Evolutionary conservation across 116 monocot species (phyloP).

Genomic region (Papilionanthe hybrid): DNA sequence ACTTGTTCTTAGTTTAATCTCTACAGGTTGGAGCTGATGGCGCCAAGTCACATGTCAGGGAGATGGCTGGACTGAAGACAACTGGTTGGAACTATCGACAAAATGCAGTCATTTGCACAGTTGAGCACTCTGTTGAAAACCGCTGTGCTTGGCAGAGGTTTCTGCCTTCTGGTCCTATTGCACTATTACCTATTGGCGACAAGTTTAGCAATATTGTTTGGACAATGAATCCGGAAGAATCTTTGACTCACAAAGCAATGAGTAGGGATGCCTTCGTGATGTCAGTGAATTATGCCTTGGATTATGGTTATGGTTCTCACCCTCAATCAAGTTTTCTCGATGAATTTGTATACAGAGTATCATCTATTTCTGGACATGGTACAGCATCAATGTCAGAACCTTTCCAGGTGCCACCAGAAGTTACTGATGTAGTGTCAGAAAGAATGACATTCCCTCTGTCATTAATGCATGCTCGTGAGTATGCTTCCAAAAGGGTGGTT

Average conservation of each 20-base stretch:
- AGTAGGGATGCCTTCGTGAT: conserved; percentile 60
- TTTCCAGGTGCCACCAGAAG: conserved; percentile 79
- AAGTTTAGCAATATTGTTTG: conserved; percentile 96
- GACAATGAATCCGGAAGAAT: conserved; percentile 80
- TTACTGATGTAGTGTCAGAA: conserved; percentile 60
- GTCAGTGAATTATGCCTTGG: conserved; percentile 78
- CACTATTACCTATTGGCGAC: conserved; percentile 82
- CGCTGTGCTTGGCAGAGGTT: conserved; percentile 98
- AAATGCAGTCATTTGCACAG: conserved; percentile 90
- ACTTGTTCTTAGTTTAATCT: conserved; percentile 1
- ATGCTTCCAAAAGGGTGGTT: conserved; percentile 59
- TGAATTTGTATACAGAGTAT: conserved; percentile 33
- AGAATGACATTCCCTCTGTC: conserved; percentile 89
- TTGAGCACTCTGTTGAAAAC: conserved; percentile 69
- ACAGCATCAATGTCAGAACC: conserved; percentile 42
- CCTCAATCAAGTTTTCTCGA: conserved; percentile 51
- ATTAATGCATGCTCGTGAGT: conserved; percentile 71
- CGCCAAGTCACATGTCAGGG: conserved; percentile 76
- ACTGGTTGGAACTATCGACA: conserved; percentile 86
- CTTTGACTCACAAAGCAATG: conserved; percentile 50
- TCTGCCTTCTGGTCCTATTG: conserved; percentile 93
- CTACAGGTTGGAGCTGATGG: conserved; percentile 99
- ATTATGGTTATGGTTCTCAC: conserved; percentile 80
- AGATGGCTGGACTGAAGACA: conserved; percentile 67
- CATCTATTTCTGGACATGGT: conserved; percentile 28